Evolutionary conservation across 2,329 filamentous ascomycete genomes (phyloP), one percentile per base, ranked within the genome.

Genomic region (Phaeoacremonium minimum): DNA sequence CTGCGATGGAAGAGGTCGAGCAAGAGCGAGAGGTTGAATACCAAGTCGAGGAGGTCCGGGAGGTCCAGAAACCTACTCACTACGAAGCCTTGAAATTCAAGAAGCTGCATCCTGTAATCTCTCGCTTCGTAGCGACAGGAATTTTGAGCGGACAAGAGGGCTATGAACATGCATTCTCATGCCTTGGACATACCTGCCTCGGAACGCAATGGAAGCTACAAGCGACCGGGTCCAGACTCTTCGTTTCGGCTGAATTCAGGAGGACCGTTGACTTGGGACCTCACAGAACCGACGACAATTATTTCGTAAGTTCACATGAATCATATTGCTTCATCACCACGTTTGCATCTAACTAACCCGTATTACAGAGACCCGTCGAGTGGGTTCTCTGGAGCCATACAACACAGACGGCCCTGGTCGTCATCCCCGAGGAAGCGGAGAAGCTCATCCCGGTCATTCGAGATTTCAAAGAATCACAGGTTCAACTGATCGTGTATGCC

Each of bases 341-440:
- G n/a, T n/a, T n/a, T 30, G 13, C 18, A 26, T 13, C 5, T n/a
- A 18, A 32, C 49, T 3, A 40, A 32, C 50, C 40, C 39, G 48
- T 13, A 29, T 33, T 6, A 40, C 47, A 70, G 43, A 60, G 67
- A 2, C 63, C 72, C 0, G 73, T 82, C 0, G 72, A 79, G 17
- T 86, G 78, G 79, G 49, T 86, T 3, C 52, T 85, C 0, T 83
- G 72, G 69, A 75, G 69, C 40, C 45, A 46, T 0, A n/a, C 45
- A 0, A 58, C 59, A 0, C 48, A 73, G 7, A 69, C 62, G 0
- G 80, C 70, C 0, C 43, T 86, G 0, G 51, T 85, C 3, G 48
- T 85, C 2, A 77, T 75, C 18, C 75, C 79, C 0, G 80, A 85
- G 44, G 82, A 86, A 50, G 77, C 71, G 0, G 76, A 85, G 37